A percentile compares a stretch with the other conserved stretches of the same genome.
Conservation (phyloP, 108 stramenopile genomes). For the Discostella pseudostelligera region DNA sequence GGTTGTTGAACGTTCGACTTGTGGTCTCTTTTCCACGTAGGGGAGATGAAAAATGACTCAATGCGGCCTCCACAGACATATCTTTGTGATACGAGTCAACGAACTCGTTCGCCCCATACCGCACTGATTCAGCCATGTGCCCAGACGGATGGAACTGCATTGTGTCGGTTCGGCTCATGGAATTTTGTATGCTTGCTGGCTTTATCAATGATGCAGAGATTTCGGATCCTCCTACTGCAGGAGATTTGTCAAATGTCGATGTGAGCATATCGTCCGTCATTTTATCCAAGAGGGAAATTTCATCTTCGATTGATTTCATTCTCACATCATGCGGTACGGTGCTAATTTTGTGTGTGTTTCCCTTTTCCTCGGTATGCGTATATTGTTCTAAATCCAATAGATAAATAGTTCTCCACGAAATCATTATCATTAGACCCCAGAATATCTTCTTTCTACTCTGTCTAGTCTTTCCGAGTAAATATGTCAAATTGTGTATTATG, state of each 20-base stretch:
- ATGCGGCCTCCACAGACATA: too few species aligned
- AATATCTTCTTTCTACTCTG: constrained; percentile 20
- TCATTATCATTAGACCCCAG: constrained; percentile 8
- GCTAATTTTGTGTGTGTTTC: background rate
- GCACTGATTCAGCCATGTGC: constrained; percentile 3
- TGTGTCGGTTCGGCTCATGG: constrained; percentile 1
- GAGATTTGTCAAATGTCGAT: too few species aligned
- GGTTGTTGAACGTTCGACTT: too few species aligned
- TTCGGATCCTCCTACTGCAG: constrained; percentile 1
- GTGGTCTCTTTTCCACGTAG: too few species aligned
- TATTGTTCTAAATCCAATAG: constrained; percentile 29
- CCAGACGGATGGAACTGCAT: background rate
- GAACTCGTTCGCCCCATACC: background rate
- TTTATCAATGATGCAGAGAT: constrained; percentile 8
- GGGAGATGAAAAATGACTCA: too few species aligned
- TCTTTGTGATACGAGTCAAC: too few species aligned
- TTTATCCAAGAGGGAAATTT: background rate
- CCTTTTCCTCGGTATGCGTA: constrained; percentile 2
- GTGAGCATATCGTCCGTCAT: background rate
- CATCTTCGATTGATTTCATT: constrained; percentile 13
- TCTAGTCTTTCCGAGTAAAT: constrained; percentile 14
- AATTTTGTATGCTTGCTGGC: background rate
- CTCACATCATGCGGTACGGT: background rate
- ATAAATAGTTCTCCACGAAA: constrained; percentile 26
- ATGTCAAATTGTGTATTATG: background rate